Base-by-base conservation (phyloP, 805 yeast species). In the Candida wancherniae region DNA sequence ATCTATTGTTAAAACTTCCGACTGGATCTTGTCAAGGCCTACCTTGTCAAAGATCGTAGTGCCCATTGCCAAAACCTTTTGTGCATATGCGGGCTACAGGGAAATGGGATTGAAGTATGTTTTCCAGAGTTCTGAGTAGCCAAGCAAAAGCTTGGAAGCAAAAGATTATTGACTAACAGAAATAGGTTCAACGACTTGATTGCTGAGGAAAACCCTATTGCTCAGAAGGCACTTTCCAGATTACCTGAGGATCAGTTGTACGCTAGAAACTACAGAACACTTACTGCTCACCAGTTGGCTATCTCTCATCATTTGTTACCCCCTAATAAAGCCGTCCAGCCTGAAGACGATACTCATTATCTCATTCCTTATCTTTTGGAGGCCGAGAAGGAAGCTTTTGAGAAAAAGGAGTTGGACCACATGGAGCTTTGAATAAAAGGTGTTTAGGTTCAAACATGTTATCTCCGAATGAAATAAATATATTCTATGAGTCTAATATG, bases 371-470 rank as follows among this genome's bases (percentile, higher is more conserved):
- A 83, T 69, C 69, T 92, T 41, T 74, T 88, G 55, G 97, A 92
- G 71, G 94, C 90, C 40, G 97, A 92, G 71, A 85, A 84, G 51
- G 97, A 85, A 63, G 81, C 79, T 29, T 70, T 73, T 44, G 98
- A 92, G 72, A 86, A 81, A 67, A 79, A 73, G 41, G 92, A 81
- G 55, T 77, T 92, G 55, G 95, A 92, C 73, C 82, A 84, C 73
- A 70, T 85, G 23, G 43, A 61, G 37, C 63, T 61, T 29, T 48
- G 45, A 40, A 31, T 9, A 11, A 20, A 21, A 13, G 13, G 6
- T 15, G 11, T 21, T 21, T 18, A 7, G 6, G 9, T n/a, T n/a
- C n/a, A n/a, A n/a, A n/a, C n/a, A n/a, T n/a, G n/a, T n/a, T n/a
- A 18, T 22, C 28, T 25, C 20, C 20, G 15, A 11, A 26, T 26